phyloP scores from a whole-genome alignment of 768 basidiomycete species.

The Macrolepiota albuminosa region DNA sequence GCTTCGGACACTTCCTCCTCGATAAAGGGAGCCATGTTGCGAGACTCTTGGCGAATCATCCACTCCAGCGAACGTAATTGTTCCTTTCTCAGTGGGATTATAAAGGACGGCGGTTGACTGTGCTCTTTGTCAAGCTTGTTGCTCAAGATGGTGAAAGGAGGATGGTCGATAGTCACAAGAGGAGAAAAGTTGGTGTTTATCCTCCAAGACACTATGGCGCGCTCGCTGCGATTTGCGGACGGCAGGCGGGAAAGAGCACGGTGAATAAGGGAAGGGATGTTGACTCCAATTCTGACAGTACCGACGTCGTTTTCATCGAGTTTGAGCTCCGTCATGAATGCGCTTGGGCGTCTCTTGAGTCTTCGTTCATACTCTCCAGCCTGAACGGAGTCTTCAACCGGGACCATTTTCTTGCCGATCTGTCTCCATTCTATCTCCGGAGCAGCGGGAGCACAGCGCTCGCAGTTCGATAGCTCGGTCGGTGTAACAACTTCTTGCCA shows the following conservation, averaged over 20 bases:
- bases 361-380: constrained; percentile 88
- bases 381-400: constrained; percentile 80
- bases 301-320: constrained; percentile 60
- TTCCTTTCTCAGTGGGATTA: constrained; percentile 68
- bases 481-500: constrained; percentile 62
- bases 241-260: constrained; percentile 82
- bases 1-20: constrained; percentile 96
- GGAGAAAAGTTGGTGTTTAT: constrained; percentile 77
- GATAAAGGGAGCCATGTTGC: constrained; percentile 64
- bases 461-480: constrained; percentile 51
- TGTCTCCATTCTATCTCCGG: constrained; percentile 77
- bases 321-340: constrained; percentile 83
- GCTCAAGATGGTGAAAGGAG: constrained; percentile 67
- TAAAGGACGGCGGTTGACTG: constrained; percentile 76
- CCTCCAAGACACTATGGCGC: constrained; percentile 66
- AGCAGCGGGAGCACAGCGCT: constrained; percentile 75
- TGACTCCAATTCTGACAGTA: constrained; percentile 79
- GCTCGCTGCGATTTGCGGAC: constrained; percentile 40
- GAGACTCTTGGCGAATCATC: constrained; percentile 83
- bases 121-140: constrained; percentile 73
- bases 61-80: constrained; percentile 88
- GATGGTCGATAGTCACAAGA: constrained; percentile 48
- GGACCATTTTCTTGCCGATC: constrained; percentile 52
- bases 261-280: constrained; percentile 82
- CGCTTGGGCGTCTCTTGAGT: constrained; percentile 79